Base-by-base conservation (phyloP, 345 rosid genomes). In the Pistacia atlantica region DNA sequence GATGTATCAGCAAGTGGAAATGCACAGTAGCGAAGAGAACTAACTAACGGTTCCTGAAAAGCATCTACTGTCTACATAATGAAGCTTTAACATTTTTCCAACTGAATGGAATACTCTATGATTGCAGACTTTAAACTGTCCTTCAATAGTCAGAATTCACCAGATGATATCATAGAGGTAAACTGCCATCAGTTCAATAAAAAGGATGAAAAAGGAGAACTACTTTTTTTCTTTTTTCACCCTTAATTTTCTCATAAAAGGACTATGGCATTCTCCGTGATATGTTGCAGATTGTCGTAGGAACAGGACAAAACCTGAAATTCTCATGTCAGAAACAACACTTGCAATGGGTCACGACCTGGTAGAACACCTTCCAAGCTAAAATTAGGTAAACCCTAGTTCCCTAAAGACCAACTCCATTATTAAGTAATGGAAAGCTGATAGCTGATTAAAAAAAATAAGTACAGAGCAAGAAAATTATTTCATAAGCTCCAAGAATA, bases 401-500 rank as follows among this genome's bases (percentile, higher is more conserved):
- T 73, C 57, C 31, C 68, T 33, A 55, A 13, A 75, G 28, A 67
- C n/a, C 58, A 45, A 18, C 42, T 35, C 55, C 49, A 48, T 57
- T 52, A 33, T 58, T 48, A 35, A 52, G 46, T 52, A 68, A 17
- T 13, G 20, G 33, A 46, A 49, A 65, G n/a, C 17, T 45, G 64
- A 66, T 69, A 57, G 22, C 49, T 49, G 33, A 64, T 45, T 31
- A 7, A 52, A 75, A 72, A 80, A 72, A 75, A 61, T 35, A 69
- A 61, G n/a, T 18, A 31, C 65, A 69, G 64, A 78, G 59, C 35
- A 48, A 20, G 76, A 66, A 35, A n/a, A 38, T 67, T 82, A 87
- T 79, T 76, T 90, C 88, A 85, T 80, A 46, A 88, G 78, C 81
- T 85, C 86, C 72, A 87, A 73, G 85, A 87, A 86, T 61, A 87